A percentile compares a stretch with the other conserved stretches of the same genome.
These are phyloP conservation scores for Sophora flavescens DNA, from an alignment of 306 rosid species.

Conservation along the genomic window DNA sequence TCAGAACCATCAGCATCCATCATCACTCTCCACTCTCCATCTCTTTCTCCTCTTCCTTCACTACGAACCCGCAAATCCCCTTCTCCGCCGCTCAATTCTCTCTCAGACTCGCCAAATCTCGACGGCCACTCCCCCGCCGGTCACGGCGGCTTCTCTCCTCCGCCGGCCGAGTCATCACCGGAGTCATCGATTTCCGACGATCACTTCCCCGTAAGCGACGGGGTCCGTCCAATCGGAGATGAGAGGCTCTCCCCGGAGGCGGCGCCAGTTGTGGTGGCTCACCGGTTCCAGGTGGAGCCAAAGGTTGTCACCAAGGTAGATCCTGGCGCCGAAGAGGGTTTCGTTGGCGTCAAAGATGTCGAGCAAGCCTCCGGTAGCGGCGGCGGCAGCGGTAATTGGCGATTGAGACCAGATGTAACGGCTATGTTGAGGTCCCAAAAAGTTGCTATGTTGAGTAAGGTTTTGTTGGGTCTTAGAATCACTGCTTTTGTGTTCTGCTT, in stretches of 20 bases:
- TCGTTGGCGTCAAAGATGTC: conserved; percentile 43
- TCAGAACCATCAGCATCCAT: conserved; percentile 40
- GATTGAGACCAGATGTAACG: conserved; percentile 58
- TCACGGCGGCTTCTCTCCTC: conserved; percentile 48
- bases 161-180: conserved; percentile 42
- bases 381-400: conserved; percentile 47
- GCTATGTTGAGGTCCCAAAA: conserved; percentile 47
- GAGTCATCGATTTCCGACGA: conserved; percentile 55
- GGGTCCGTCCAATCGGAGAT: conserved; percentile 41
- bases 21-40: conserved; percentile 46
- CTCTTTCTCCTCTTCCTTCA: conserved; percentile 46
- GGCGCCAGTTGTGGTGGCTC: conserved; percentile 49
- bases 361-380: conserved; percentile 33
- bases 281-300: conserved; percentile 64
- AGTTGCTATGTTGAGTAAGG: conserved; percentile 55
- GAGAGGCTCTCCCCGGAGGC: conserved; percentile 30
- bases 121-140: conserved; percentile 45
- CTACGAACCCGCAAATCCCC: conserved; percentile 51
- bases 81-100: conserved; percentile 57
- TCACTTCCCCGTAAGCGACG: conserved; percentile 44
- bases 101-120: conserved; percentile 46
- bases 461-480: conserved; percentile 63
- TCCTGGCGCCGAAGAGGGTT: conserved; percentile 61
- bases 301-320: conserved; percentile 62
- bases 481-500: conserved; percentile 62